Percentiles rank a stretch among this genome's conserved stretches.
Conservation (phyloP, 176 grass and related monocot genomes). For the Echinochloa phyllopogon region DNA sequence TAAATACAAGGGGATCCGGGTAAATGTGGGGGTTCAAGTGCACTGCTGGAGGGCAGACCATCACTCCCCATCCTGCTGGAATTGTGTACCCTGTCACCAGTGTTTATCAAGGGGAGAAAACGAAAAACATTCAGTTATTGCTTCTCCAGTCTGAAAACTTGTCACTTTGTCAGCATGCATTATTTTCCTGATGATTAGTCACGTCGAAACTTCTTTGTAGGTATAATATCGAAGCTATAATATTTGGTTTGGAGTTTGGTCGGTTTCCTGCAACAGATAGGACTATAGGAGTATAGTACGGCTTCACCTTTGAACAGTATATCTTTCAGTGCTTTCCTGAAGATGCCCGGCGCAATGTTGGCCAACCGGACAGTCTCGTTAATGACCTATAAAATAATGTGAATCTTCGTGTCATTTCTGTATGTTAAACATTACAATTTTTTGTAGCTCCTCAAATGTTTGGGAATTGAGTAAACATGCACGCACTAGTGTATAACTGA, state of each 20-base stretch:
- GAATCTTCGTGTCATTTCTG: not conserved
- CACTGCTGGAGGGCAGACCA: constrained; percentile 64
- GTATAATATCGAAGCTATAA: not conserved
- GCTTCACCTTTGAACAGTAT: constrained; percentile 47
- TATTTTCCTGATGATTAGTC: not conserved
- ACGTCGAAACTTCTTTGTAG: not conserved
- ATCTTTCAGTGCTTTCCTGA: constrained; percentile 62
- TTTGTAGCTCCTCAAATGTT: not conserved
- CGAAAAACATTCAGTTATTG: not conserved
- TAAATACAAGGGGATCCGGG: constrained; percentile 55
- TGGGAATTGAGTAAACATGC: not conserved
- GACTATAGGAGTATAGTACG: not conserved
- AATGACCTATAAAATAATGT: constrained; percentile 47
- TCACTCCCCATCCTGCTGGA: constrained; percentile 64
- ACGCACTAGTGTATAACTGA: not conserved
- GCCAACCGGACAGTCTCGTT: constrained; percentile 61
- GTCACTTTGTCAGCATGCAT: not conserved
- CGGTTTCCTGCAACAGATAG: not conserved
- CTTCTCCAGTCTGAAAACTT: not conserved
- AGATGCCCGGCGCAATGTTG: constrained; percentile 65
- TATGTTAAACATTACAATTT: not conserved
- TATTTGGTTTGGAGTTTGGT: not conserved
- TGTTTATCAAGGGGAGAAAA: not conserved
- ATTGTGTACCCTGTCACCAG: constrained; percentile 53
- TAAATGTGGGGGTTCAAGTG: constrained; percentile 63